Percentiles rank a stretch among this genome's conserved stretches.
phyloP scores from a whole-genome alignment of 768 basidiomycete species.

The Mrakia blollopis region DNA sequence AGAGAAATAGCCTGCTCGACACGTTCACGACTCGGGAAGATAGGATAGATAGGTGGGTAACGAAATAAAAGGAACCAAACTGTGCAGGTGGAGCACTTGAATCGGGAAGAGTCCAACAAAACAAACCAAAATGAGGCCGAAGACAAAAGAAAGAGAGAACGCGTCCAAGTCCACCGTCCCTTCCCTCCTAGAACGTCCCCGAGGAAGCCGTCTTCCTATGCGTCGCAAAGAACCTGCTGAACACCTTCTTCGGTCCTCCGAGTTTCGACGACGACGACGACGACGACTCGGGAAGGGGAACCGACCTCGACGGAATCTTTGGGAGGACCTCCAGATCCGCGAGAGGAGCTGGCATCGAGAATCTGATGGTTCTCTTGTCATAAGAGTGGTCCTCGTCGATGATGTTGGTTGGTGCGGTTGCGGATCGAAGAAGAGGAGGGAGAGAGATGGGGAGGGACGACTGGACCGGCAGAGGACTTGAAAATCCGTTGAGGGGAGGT shows the following conservation, averaged over 20 bases:
- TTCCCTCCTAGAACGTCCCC: not conserved
- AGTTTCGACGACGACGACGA: not conserved
- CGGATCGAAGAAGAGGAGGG: not conserved
- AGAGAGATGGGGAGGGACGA: not conserved
- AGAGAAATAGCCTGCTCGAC: not conserved
- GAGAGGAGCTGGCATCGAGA: not conserved
- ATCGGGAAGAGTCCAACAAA: no score
- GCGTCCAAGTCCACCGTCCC: not conserved
- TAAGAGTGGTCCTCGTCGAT: not conserved
- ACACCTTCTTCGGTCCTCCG: not conserved
- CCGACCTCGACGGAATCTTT: not conserved
- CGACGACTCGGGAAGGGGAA: not conserved
- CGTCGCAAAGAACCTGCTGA: not conserved
- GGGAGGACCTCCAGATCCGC: not conserved
- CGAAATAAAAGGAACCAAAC: no score
- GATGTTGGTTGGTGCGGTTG: not conserved
- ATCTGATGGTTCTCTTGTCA: not conserved
- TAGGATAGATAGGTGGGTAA: no score
- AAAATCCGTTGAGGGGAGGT: not conserved
- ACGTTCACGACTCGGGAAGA: not conserved
- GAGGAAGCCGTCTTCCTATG: slow-evolving; percentile 5
- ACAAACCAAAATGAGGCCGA: no score
- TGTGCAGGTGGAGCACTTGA: no score
- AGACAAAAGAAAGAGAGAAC: no score
- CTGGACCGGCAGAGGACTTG: not conserved